A percentile compares a stretch with the other conserved stretches of the same genome.
phyloP scores from a whole-genome alignment of 768 basidiomycete genomes.

The Dentipellis sp. region DNA sequence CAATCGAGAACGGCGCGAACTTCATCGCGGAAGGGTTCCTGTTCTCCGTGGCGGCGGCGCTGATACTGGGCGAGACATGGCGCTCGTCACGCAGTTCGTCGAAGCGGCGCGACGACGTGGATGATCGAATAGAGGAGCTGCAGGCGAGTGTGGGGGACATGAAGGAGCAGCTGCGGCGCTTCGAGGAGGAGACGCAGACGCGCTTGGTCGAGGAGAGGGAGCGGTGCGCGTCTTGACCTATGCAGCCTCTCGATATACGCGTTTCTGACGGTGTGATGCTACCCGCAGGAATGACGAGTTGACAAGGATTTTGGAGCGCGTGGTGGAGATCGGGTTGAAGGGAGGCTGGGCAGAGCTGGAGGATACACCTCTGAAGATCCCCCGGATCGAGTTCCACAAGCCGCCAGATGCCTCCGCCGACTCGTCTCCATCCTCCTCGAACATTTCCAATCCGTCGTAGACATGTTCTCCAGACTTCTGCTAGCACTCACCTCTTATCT shows the following conservation, averaged over 20 bases:
- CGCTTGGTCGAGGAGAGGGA: constrained; percentile 33
- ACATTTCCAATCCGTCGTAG: not conserved
- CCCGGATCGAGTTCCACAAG: constrained; percentile 25
- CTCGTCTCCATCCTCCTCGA: not conserved
- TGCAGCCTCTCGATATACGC: not conserved
- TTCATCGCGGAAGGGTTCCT: constrained; percentile 79
- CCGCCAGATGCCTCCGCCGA: not conserved
- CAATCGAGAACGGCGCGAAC: constrained; percentile 82
- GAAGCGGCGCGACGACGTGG: constrained; percentile 62
- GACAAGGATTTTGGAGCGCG: constrained; percentile 50
- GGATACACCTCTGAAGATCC: constrained; percentile 43
- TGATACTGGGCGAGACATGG: constrained; percentile 74
- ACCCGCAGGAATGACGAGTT: constrained; percentile 52
- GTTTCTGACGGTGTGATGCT: not conserved
- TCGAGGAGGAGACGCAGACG: constrained; percentile 28
- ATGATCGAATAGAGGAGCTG: constrained; percentile 61
- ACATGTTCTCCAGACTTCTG: not conserved
- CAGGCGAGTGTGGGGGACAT: constrained; percentile 37
- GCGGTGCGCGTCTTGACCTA: constrained; percentile 25
- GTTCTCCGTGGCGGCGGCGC: constrained; percentile 61
- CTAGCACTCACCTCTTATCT: too few relatives aligned
- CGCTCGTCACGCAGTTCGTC: constrained; percentile 61
- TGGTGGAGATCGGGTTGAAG: constrained; percentile 60
- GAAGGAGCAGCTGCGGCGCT: constrained; percentile 22
- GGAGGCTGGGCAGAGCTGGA: constrained; percentile 60